Base-by-base conservation (phyloP, 176 grass and related monocot species). In the Coix lacrymajobi region DNA sequence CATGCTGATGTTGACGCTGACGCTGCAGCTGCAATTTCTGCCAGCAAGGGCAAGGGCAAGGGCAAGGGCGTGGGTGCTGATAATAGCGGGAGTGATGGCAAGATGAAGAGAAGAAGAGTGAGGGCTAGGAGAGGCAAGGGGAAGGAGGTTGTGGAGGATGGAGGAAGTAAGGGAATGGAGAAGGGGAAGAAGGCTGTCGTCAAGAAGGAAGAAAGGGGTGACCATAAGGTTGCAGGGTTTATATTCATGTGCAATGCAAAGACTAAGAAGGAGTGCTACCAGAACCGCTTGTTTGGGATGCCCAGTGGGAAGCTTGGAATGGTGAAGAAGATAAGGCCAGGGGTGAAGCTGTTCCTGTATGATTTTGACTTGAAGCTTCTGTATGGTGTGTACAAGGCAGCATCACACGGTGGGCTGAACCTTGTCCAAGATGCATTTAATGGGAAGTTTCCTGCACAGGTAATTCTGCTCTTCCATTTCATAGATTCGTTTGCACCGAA, bases 351-450 rank as follows among this genome's bases (percentile, higher is more conserved):
- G 5, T 95, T 92, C 79, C 85, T 95, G 16, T 95, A 88, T 86
- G 93, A 95, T 90, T 95, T 90, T 80, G 90, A 90, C 63, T 85
- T 92, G 90, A 95, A 85, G 83, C 87, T 95, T 75, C 66, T 95
- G 6, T 95, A 95, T 33, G 93, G 93, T 6, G 85, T 92, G 26
- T 95, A 95, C 74, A 90, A 81, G 71, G 90, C 93, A 11, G 58
- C 49, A 24, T 84, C 81, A 51, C 87, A 81, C 2, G 93, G 93
- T 7, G 87, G 87, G 63, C 25, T 88, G 76, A 80, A 95, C 85
- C 85, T 95, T 63, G 85, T 66, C 11, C 75, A 11, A 7, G 24
- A 60, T 74, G 87, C 85, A 11, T 95, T 95, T 66, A 8, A 58
- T 68, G 90, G 93, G 4, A 89, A 81, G 31, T 95, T 92, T 24